Base-by-base conservation (phyloP, 2,329 filamentous ascomycete species). In the Nothophaeocryptopus gaeumannii region DNA sequence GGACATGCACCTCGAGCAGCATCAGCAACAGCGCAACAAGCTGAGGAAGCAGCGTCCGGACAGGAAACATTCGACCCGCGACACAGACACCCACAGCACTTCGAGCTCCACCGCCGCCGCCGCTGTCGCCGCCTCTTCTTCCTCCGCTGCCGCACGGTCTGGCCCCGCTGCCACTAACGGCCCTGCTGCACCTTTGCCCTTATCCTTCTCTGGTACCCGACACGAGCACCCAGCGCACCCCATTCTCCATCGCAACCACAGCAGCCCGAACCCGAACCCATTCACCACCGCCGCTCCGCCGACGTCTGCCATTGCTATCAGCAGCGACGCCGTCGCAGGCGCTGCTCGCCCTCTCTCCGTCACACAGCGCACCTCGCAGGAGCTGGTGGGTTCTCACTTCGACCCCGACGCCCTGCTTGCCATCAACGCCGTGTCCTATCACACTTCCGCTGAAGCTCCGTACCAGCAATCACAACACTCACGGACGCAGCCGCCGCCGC, bases 361-460 rank as follows among this genome's bases (percentile, higher is more conserved):
- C 48, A 65, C 61, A 41, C 65, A 66, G 39, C 62, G 64, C 60
- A 56, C 59, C 45, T 59, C 62, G 15, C 53, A 59, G 45, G 67
- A 70, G 45, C 63, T 72, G 41, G 61, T 71, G 50, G 72, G 72
- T 48, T 59, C 63, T 53, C 64, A 68, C 53, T 74, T 74, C 63
- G 69, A 71, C 64, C 62, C 63, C 47, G 63, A 64, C 45, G 63
- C 63, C 48, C 59, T 72, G 52, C 61, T 68, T 57, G 60, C 65
- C 58, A 67, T 69, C 55, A 62, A 67, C 61, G 61, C 61, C 45
- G 58, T 67, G 52, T 34, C 59, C 45, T 65, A 65, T 60, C 38
- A 49, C 48, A 45, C 50, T 51, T 46, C 43, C 30, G 38, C 50
- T 33, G 38, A 15, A 31, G 13, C 12, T 40, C 33, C 30, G 32